Evolutionary conservation across 116 monocot genomes (phyloP), one percentile per base, ranked within the genome.

Genomic region (Cymodocea nodosa): DNA sequence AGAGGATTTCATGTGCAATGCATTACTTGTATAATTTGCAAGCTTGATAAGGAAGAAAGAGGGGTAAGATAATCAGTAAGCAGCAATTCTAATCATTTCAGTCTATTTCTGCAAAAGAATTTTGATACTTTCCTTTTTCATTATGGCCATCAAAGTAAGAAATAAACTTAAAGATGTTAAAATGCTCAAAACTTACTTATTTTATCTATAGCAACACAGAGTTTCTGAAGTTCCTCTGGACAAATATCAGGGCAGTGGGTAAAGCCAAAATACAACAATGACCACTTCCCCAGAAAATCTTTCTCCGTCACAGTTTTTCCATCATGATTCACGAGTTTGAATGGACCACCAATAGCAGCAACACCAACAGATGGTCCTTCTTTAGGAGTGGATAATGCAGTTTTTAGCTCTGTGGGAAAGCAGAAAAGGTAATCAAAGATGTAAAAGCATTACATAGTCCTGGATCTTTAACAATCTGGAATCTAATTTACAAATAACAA

Each of bases 221-320:
- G 59, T 56, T 95, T 95, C 59, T 85, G 90, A 20, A 95, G 90
- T 70, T 95, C 95, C 64, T 95, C 95, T 14, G 95, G 95, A 67
- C 95, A 95, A 63, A 95, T 90, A 73, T 95, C 95, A 36, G 95
- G 95, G 72, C 95, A 95, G 68, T 95, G 87, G 25, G 95, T 95
- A 64, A 95, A 95, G 7, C 95, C 95, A 78, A 95, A 95, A 72
- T 95, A 95, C 56, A 95, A 65, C 23, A 95, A 54, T 16, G 90
- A 90, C 95, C 95, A 95, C 51, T 87, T 90, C 58, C 95, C 95
- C 48, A 87, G 16, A 77, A 95, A 95, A 69, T 95, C 85, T 71
- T 81, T 83, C 13, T 95, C 87, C 15, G 85, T 81, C 18, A 87
- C 82, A 63, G 66, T 39, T 73, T 90, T 87, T 18, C 95, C 95